These are phyloP conservation scores for Leccinellum rugosiceps DNA, from an alignment of 768 basidiomycete species.

Conservation along the genomic window DNA sequence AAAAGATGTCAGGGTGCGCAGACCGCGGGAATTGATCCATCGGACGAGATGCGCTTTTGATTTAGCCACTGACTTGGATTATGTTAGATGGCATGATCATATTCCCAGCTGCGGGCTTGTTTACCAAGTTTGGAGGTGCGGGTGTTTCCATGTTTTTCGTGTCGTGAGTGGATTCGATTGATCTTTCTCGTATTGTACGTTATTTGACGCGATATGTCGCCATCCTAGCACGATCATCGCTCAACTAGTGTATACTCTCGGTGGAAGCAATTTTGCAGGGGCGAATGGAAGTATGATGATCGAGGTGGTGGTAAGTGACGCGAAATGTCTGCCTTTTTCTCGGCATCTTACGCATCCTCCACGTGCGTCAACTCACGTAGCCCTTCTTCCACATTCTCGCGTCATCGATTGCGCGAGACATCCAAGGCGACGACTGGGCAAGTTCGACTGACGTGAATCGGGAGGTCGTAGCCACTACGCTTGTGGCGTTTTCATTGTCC, in stretches of 20 bases:
- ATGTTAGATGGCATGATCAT: conserved; percentile 87
- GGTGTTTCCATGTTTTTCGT: conserved; percentile 97
- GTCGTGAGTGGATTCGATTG: conserved; percentile 43
- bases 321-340: neutral
- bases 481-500: conserved; percentile 84
- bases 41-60: neutral
- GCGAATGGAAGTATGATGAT: conserved; percentile 99
- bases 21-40: neutral
- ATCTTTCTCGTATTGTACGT: neutral
- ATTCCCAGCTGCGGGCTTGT: conserved; percentile 82
- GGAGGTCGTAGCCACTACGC: conserved; percentile 86
- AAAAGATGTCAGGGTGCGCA: conserved; percentile 4
- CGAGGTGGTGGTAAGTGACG: conserved; percentile 78
- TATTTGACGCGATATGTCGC: neutral
- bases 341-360: neutral
- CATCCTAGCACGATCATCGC: conserved; percentile 63
- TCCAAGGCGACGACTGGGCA: conserved; percentile 34
- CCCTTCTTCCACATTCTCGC: conserved; percentile 96
- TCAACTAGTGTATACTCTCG: conserved; percentile 81
- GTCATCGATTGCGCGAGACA: conserved; percentile 63
- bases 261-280: conserved; percentile 86
- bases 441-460: conserved; percentile 54
- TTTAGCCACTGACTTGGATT: conserved; percentile 6
- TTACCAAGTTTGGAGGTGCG: conserved; percentile 75
- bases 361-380: conserved; percentile 34